These are phyloP conservation scores for Yamadazyma trypodendri DNA, from an alignment of 1,139 yeast species.

Conservation along the genomic window DNA sequence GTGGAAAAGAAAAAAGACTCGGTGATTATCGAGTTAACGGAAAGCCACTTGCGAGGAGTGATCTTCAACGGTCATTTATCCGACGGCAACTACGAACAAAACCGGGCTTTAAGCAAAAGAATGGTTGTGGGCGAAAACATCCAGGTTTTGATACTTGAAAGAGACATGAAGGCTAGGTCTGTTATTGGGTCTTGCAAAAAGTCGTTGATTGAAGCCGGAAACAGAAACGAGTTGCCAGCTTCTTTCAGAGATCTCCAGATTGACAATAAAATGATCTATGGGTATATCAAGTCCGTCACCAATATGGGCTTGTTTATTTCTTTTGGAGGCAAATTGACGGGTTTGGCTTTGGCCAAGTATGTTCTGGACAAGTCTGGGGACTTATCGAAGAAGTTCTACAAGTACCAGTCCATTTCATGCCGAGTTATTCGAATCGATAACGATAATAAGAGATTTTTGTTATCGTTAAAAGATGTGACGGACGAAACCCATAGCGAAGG, in stretches of 20 bases:
- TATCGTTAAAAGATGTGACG: constrained; percentile 49
- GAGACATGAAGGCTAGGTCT: constrained; percentile 58
- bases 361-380: constrained; percentile 60
- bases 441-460: constrained; percentile 66
- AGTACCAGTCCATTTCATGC: constrained; percentile 68
- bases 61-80: constrained; percentile 73
- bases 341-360: constrained; percentile 77
- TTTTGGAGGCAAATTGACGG: constrained; percentile 79
- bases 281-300: constrained; percentile 77
- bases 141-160: constrained; percentile 65
- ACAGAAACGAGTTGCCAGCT: constrained; percentile 52
- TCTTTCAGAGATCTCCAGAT: constrained; percentile 56
- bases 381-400: constrained; percentile 55
- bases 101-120: constrained; percentile 60
- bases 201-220: constrained; percentile 66
- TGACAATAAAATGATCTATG: constrained; percentile 54
- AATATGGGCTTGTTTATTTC: constrained; percentile 79
- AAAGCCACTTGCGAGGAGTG: constrained; percentile 64
- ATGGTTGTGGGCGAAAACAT: constrained; percentile 59
- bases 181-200: constrained; percentile 65
- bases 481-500: constrained; percentile 24
- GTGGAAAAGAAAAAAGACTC: constrained; percentile 77
- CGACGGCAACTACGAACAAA: constrained; percentile 73
- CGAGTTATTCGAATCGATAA: constrained; percentile 63
- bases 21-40: constrained; percentile 62